Conservation (phyloP, 352 stramenopile genomes). For the Globisporangium middletonii region DNA sequence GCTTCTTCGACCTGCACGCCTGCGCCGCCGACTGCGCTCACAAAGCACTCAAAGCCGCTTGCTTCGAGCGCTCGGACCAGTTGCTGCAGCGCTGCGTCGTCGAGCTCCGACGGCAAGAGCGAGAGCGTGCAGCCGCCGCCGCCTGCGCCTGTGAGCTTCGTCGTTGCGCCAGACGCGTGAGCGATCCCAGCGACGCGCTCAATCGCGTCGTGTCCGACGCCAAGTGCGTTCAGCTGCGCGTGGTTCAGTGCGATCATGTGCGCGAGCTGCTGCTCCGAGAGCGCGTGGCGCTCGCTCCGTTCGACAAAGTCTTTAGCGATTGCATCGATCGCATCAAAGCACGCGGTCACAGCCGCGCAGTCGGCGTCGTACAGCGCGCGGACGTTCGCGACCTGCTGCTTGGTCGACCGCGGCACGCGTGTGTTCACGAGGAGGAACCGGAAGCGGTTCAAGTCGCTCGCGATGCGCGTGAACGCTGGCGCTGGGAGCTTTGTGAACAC, state of each 20-base stretch:
- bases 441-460: conserved; percentile 55
- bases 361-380: conserved; percentile 54
- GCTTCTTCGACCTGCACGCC: conserved; percentile 25
- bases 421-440: conserved; percentile 90
- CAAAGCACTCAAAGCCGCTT: conserved; percentile 48
- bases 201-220: conserved; percentile 81
- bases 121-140: conserved; percentile 87
- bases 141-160: conserved; percentile 90
- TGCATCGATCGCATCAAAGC: conserved; percentile 78
- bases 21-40: conserved; percentile 47
- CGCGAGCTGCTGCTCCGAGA: conserved; percentile 39
- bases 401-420: conserved; percentile 85
- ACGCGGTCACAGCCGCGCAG: conserved; percentile 25
- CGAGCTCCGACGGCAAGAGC: conserved; percentile 49
- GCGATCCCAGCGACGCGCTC: conserved; percentile 19
- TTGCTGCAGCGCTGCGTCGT: conserved; percentile 26
- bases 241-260: conserved; percentile 72
- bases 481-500: conserved; percentile 58
- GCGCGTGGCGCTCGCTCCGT: conserved; percentile 23
- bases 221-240: conserved; percentile 61
- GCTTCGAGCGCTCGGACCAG: conserved; percentile 44
- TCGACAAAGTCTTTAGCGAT: conserved; percentile 63
- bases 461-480: conserved; percentile 38
- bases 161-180: conserved; percentile 35
- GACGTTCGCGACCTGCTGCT: conserved; percentile 76